phyloP scores from a whole-genome alignment of 2,329 filamentous ascomycete species.

The Aspergillus fumigatiaffinis region DNA sequence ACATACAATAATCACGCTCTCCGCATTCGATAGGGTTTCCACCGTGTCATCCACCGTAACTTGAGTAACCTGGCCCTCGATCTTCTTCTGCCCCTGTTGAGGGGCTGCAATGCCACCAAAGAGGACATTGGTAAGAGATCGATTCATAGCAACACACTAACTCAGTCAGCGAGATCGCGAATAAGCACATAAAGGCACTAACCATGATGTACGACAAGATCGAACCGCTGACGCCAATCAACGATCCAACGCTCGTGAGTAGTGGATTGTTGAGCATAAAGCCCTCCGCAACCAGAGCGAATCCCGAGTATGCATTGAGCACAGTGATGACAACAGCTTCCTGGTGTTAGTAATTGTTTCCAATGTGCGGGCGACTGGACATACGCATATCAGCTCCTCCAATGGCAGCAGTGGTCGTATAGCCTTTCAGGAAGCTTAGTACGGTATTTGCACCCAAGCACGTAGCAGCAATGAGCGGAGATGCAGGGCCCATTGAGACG shows the following conservation, averaged over 20 bases:
- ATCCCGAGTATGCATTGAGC: slow-evolving; percentile 85
- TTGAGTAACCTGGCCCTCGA: slow-evolving; percentile 74
- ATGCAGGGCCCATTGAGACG: slow-evolving; percentile 73
- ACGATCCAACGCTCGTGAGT: slow-evolving; percentile 76
- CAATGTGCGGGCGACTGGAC: slow-evolving; percentile 5
- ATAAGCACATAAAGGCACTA: background rate
- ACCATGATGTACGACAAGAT: slow-evolving; percentile 79
- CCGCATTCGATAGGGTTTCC: slow-evolving; percentile 68
- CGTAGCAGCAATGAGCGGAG: slow-evolving; percentile 71
- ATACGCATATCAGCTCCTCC: slow-evolving; percentile 87
- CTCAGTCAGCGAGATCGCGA: background rate
- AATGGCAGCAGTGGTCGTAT: slow-evolving; percentile 81
- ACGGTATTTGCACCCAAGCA: slow-evolving; percentile 72
- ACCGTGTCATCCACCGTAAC: slow-evolving; percentile 77
- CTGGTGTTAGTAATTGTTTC: slow-evolving; percentile 19
- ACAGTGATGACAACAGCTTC: slow-evolving; percentile 81
- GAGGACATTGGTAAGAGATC: slow-evolving; percentile 80
- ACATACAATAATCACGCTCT: slow-evolving; percentile 74
- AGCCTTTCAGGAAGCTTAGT: slow-evolving; percentile 80
- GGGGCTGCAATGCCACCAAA: slow-evolving; percentile 75
- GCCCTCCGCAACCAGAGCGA: slow-evolving; percentile 83
- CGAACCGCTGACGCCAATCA: slow-evolving; percentile 84
- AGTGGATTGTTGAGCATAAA: slow-evolving; percentile 88
- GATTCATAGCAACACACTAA: slow-evolving; percentile 82
- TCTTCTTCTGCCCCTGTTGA: slow-evolving; percentile 62